Evolutionary conservation across 2,329 filamentous ascomycete genomes (phyloP).

Genomic region (Epichloe amarillans): DNA sequence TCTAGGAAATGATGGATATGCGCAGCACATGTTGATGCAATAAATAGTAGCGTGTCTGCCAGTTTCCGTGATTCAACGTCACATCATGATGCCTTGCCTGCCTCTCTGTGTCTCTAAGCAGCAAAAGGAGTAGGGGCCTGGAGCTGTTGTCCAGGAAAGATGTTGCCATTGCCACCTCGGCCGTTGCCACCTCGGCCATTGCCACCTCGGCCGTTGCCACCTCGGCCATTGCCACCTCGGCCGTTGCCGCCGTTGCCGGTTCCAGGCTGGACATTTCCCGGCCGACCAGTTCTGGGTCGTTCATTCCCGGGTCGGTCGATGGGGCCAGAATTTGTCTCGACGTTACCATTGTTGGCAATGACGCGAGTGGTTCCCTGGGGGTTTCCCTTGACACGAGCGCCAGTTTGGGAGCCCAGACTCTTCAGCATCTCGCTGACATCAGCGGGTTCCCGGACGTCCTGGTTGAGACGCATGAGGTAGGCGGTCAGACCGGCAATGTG

Average conservation of each 20-base stretch:
- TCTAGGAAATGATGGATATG: background rate
- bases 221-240: background rate
- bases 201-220: background rate
- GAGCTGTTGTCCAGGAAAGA: no score
- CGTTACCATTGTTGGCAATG: constrained; percentile 44
- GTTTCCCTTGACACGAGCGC: constrained; percentile 25
- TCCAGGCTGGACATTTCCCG: background rate
- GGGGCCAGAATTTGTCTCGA: background rate
- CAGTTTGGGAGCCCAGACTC: constrained; percentile 34
- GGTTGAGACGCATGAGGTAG: constrained; percentile 46
- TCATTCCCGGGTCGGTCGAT: background rate
- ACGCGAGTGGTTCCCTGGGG: constrained; percentile 30
- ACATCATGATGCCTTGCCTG: no score
- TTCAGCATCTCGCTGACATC: constrained; percentile 35
- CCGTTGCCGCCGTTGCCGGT: background rate
- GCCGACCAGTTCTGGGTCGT: background rate
- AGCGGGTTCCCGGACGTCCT: constrained; percentile 28
- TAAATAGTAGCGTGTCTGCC: background rate
- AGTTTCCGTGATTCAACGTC: no score
- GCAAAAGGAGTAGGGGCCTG: no score
- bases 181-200: background rate
- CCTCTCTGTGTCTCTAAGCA: no score
- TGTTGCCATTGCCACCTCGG: background rate
- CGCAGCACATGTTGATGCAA: background rate
- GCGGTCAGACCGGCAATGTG: constrained; percentile 55